phyloP scores from a whole-genome alignment of 148 eudicot species.

The Silene conica region DNA sequence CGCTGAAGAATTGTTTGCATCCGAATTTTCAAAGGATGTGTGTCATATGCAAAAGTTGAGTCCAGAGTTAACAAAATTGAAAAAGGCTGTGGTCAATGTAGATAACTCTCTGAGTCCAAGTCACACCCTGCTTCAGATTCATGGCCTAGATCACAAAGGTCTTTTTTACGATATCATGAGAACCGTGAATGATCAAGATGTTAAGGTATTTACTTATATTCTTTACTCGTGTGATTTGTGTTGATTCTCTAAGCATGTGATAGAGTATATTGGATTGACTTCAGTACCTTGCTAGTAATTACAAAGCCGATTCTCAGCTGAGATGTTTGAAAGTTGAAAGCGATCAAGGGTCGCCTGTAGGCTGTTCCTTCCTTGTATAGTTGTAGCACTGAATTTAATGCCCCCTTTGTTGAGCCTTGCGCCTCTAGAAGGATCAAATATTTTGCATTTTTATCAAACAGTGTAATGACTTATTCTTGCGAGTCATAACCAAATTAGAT shows the following conservation, averaged over 20 bases:
- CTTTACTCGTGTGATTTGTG: neutral
- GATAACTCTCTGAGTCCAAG: constrained; percentile 79
- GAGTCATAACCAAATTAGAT: no score
- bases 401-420: no score
- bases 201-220: constrained; percentile 45
- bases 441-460: no score
- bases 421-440: no score
- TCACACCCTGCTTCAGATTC: constrained; percentile 82
- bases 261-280: no score
- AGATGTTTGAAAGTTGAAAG: no score
- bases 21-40: constrained; percentile 47
- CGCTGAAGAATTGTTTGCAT: constrained; percentile 64
- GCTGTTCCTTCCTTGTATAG: no score
- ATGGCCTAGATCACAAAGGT: constrained; percentile 74
- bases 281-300: no score
- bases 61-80: constrained; percentile 54
- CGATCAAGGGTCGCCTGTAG: no score
- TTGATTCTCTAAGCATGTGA: neutral
- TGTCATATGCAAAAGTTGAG: constrained; percentile 58
- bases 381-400: no score
- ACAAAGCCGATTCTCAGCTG: no score
- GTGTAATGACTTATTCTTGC: no score
- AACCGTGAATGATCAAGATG: constrained; percentile 61
- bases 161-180: constrained; percentile 77
- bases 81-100: constrained; percentile 43